These are phyloP conservation scores for Teratosphaeria epicoccoides DNA, from an alignment of 2,329 filamentous ascomycete genomes.

Conservation along the genomic window DNA sequence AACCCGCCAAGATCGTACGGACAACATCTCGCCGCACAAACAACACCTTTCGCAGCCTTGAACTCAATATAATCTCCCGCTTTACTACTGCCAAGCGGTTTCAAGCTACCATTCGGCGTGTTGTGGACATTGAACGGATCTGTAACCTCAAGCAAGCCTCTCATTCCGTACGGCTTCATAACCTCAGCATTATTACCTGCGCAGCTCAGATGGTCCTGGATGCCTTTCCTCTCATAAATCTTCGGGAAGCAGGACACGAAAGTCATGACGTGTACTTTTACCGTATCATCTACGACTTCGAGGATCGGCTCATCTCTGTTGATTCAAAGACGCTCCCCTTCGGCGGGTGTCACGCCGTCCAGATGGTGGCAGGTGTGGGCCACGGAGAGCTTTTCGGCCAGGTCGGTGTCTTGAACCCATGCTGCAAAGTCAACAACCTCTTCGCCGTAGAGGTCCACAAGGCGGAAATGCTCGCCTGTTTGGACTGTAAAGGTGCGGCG, in stretches of 20 bases:
- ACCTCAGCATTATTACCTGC: constrained; percentile 30
- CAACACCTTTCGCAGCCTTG: constrained; percentile 26
- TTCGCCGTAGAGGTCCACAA: constrained; percentile 30
- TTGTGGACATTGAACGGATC: constrained; percentile 33
- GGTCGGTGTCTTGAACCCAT: constrained; percentile 22
- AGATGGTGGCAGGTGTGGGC: constrained; percentile 31
- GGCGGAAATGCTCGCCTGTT: constrained; percentile 27
- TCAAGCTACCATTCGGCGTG: constrained; percentile 30
- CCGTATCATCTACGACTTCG: constrained; percentile 27
- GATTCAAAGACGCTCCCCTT: constrained; percentile 29
- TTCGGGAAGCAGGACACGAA: constrained; percentile 33
- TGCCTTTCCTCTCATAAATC: constrained; percentile 26
- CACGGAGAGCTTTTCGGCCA: constrained; percentile 28
- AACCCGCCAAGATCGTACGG: constrained; percentile 30
- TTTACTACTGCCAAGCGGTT: constrained; percentile 27
- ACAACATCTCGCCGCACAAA: constrained; percentile 30
- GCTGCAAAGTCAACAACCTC: constrained; percentile 34
- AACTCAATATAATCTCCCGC: constrained; percentile 32
- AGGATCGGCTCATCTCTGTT: constrained; percentile 29
- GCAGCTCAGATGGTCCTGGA: constrained; percentile 27
- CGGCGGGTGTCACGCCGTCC: constrained; percentile 24
- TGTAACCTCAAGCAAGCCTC: constrained; percentile 23
- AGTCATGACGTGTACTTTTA: constrained; percentile 32
- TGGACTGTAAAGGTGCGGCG: constrained; percentile 27
- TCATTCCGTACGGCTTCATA: constrained; percentile 28